Evolutionary conservation across 2,329 filamentous ascomycete species (phyloP), one percentile per base, ranked within the genome.

Genomic region (Botrytis porri): DNA sequence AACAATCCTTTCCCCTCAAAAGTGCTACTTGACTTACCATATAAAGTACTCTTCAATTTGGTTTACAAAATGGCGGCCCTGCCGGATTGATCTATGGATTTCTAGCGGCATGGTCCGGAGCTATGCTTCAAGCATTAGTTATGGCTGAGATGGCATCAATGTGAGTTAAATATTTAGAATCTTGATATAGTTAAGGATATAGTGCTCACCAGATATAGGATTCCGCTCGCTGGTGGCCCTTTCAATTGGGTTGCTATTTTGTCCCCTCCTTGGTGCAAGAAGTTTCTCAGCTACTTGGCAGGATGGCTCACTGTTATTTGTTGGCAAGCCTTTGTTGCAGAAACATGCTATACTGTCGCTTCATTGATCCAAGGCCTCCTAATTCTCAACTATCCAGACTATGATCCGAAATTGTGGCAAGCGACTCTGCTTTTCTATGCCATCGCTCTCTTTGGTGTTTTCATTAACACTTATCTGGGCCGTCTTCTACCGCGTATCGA

Each of bases 171-270:
- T 3, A 20, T 8, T 8, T 16, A 25, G 5, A 51, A 25, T 39
- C 8, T 20, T 20, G 18, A 37, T 22, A 10, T 32, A 29, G 14
- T 32, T 25, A 35, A 1, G 16, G 14, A 5, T 25, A 22, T 29
- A 32, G 12, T 54, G 39, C 22, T 71, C 20, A 69, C 57, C 45
- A 41, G 10, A 4, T 7, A 32, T 59, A 77, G 75, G 83, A 71
- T 73, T 51, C 74, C 74, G 5, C 62, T 69, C 9, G 69, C 74
- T 16, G 74, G 74, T n/a, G 74, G 74, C 2, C 72, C 69, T 18
- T 75, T 70, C 29, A 66, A 74, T 25, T 75, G 69, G 62, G 73
- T 75, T 51, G 69, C 70, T 3, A 62, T 75, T 20, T 71, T 74
- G 22, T 69, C 65, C 20, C 73, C 74, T 22, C 65, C 59, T 20